Evolutionary conservation across 2,329 filamentous ascomycete genomes (phyloP), one percentile per base, ranked within the genome.

Genomic region (Rutstroemia sp.): DNA sequence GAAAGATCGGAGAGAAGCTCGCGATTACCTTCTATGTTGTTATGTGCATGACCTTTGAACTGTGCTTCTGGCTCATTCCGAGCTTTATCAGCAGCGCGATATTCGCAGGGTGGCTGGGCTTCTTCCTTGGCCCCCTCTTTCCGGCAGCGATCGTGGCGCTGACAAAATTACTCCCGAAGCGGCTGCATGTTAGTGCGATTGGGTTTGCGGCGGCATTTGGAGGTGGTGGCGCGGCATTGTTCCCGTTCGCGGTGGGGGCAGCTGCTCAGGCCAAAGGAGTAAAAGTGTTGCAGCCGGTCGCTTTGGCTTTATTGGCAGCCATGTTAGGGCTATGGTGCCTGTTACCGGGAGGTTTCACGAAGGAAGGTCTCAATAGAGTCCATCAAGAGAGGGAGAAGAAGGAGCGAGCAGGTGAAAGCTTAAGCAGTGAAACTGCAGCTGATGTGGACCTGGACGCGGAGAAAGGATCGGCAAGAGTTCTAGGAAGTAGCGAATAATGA

Each of bases 41-140:
- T 5, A 68, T 84, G 9, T 79, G 79, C 14, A 80, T 90, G 57
- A 81, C 66, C 0, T 75, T 89, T 27, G 79, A 90, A 66, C 73
- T 94, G 2, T 72, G 91, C 58, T 89, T 92, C 73, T 94, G 88
- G 88, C 80, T 92, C 2, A 84, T 92, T 1, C 88, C 88, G 0
- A 81, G 81, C 56, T 91, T 92, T 68, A 78, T 87, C 57, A 83
- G 87, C 27, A 88, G 86, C 0, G 83, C 87, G 8, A 76, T 91
- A 16, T 86, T 88, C 46, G 86, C 90, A 25, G 77, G 80, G 0
- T 72, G 90, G 1, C 77, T 90, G 58, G 89, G 89, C 0, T 91
- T 92, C 76, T 90, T 92, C 65, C 76, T 92, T 0, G 89, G 89
- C 0, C 89, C 89, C 0, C 70, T 92, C 10, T 92, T 92, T 67